A percentile compares a stretch with the other conserved stretches of the same genome.
Evolutionary conservation across 2,329 filamentous ascomycete genomes (phyloP).

Genomic region (Alternaria sp.): DNA sequence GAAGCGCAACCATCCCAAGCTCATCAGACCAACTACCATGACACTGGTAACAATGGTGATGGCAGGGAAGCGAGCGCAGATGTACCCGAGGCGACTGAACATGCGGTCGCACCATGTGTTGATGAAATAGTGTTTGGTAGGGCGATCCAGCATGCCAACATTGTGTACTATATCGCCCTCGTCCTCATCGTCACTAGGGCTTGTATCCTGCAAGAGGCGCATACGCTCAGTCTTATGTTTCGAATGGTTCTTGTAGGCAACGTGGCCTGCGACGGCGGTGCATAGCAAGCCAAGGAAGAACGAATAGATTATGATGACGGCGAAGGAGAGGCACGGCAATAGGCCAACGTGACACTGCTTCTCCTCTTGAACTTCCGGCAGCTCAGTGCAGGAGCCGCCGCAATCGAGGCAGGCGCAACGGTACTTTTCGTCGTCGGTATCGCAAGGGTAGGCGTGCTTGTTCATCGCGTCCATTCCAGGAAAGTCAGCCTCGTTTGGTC

Average conservation of each 20-base stretch:
- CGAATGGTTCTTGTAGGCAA: slow-evolving; percentile 77
- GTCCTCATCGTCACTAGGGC: slow-evolving; percentile 90
- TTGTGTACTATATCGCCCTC: slow-evolving; percentile 85
- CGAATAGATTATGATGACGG: slow-evolving; percentile 86
- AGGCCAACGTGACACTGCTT: slow-evolving; percentile 83
- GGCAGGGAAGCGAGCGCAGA: slow-evolving; percentile 82
- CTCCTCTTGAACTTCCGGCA: slow-evolving; percentile 76
- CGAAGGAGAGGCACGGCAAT: slow-evolving; percentile 93
- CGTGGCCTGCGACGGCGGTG: slow-evolving; percentile 74
- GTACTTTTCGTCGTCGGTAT: slow-evolving; percentile 85
- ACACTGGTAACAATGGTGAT: slow-evolving; percentile 82
- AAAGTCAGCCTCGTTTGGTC: slow-evolving; percentile 65
- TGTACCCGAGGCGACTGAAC: slow-evolving; percentile 82
- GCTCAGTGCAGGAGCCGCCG: slow-evolving; percentile 80
- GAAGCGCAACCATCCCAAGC: slow-evolving; percentile 87
- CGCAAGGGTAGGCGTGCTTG: slow-evolving; percentile 84
- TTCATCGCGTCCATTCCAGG: slow-evolving; percentile 75
- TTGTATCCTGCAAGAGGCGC: slow-evolving; percentile 84
- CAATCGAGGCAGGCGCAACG: slow-evolving; percentile 96
- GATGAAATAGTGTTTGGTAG: slow-evolving; percentile 80
- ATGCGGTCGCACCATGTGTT: slow-evolving; percentile 83
- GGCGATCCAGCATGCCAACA: slow-evolving; percentile 79
- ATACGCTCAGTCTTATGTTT: slow-evolving; percentile 81
- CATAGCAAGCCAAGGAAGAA: slow-evolving; percentile 74
- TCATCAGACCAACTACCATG: slow-evolving; percentile 79